These are phyloP conservation scores for Spathaspora arborariae DNA, from an alignment of 805 yeast genomes.

Conservation along the genomic window DNA sequence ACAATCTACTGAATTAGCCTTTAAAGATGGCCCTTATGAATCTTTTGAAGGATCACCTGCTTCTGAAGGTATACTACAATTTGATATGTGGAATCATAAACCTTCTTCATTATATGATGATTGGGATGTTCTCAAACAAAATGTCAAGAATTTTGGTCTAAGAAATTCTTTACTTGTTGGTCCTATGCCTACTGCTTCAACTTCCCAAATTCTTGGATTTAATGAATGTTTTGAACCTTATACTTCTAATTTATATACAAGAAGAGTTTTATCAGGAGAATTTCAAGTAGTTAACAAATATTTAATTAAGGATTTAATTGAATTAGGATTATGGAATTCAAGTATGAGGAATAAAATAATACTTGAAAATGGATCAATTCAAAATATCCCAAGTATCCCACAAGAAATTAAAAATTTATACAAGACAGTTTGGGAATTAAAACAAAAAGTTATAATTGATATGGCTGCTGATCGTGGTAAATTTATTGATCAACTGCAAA, in stretches of 20 bases:
- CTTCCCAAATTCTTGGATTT: conserved; percentile 91
- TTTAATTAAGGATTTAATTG: conserved; percentile 75
- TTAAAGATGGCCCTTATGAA: conserved; percentile 63
- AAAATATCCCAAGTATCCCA: conserved; percentile 71
- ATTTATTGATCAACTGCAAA: conserved; percentile 54
- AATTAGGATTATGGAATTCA: conserved; percentile 78
- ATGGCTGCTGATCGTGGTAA: conserved; percentile 80
- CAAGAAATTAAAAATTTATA: conserved; percentile 70
- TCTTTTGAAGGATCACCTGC: conserved; percentile 85
- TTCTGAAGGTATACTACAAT: conserved; percentile 79
- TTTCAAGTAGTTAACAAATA: conserved; percentile 89
- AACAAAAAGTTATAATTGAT: conserved; percentile 81
- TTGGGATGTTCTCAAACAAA: conserved; percentile 69
- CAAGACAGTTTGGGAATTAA: conserved; percentile 95
- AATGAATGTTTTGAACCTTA: conserved; percentile 96
- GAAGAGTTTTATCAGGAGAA: conserved; percentile 92
- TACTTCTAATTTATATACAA: conserved; percentile 86
- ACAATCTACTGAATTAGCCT: conserved; percentile 79
- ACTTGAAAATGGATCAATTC: conserved; percentile 80
- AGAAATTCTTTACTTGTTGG: conserved; percentile 87
- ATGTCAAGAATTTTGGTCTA: conserved; percentile 61
- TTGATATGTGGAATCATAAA: conserved; percentile 77
- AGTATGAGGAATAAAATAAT: conserved; percentile 75
- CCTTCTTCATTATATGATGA: conserved; percentile 78
- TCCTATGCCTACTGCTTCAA: conserved; percentile 98